Conservation (phyloP, 2,329 filamentous ascomycete genomes). For the Pyrenochaeta sp. region DNA sequence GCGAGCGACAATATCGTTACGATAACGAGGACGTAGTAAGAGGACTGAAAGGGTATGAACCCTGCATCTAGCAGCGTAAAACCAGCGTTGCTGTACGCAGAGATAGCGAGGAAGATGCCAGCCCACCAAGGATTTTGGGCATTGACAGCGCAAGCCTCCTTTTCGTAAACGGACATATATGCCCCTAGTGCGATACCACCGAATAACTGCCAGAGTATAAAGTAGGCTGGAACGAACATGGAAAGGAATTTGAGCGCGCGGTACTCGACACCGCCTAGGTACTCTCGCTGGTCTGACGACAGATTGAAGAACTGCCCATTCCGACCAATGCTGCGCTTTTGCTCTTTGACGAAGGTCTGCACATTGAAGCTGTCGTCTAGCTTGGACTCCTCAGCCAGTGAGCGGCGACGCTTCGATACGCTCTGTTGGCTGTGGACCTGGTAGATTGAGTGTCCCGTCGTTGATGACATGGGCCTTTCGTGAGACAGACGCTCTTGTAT, state of each 20-base stretch:
- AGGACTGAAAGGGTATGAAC: conserved; percentile 28
- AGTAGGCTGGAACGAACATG: conserved; percentile 24
- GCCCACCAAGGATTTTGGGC: conserved; percentile 28
- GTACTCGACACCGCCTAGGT: conserved; percentile 30
- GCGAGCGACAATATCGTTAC: conserved; percentile 28
- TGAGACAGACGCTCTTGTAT: conserved; percentile 21
- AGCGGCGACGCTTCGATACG: conserved; percentile 22
- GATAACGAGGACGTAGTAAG: conserved; percentile 25
- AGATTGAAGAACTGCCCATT: conserved; percentile 30
- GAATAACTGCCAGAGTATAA: conserved; percentile 27
- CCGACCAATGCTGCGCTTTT: conserved; percentile 29
- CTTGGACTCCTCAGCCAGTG: conserved; percentile 21
- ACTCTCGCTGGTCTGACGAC: conserved; percentile 28
- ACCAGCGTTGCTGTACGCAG: conserved; percentile 27
- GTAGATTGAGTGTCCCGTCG: conserved; percentile 30
- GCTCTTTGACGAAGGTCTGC: conserved; percentile 28
- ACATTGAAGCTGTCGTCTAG: conserved; percentile 25
- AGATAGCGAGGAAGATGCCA: conserved; percentile 28
- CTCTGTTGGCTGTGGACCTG: conserved; percentile 22
- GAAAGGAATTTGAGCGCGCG: conserved; percentile 29
- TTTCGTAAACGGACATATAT: conserved; percentile 27
- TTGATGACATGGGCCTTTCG: conserved; percentile 22
- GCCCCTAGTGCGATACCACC: conserved; percentile 28
- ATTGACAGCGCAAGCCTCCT: conserved; percentile 26
- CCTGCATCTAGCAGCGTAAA: conserved; percentile 29